Percentiles rank a stretch among this genome's conserved stretches.
phyloP scores from a whole-genome alignment of 805 yeast species.

The Wickerhamiella occidentalis region DNA sequence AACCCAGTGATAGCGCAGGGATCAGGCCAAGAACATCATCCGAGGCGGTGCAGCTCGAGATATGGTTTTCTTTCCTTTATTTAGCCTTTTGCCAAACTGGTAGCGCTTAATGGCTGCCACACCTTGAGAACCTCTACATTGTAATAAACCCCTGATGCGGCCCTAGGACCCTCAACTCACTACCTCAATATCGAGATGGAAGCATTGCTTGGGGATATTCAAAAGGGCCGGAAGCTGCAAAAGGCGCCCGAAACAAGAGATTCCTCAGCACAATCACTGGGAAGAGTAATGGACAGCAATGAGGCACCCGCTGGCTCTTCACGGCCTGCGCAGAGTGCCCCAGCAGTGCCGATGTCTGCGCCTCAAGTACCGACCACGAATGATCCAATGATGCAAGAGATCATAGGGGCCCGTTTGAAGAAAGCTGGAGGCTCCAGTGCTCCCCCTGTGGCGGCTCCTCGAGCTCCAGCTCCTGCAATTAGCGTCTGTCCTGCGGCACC shows the following conservation, averaged over 20 bases:
- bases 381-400: constrained; percentile 13
- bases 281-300: constrained; percentile 25
- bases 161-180: not conserved
- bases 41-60: too few species aligned
- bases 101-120: too few species aligned
- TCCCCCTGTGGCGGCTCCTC: constrained; percentile 11
- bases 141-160: too few species aligned
- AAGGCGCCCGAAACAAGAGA: constrained; percentile 54
- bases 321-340: not conserved
- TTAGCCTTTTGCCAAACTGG: too few species aligned
- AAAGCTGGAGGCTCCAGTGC: constrained; percentile 13
- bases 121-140: not conserved
- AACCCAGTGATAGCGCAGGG: not conserved
- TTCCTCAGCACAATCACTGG: constrained; percentile 48
- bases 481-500: constrained; percentile 18
- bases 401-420: constrained; percentile 21
- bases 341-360: constrained; percentile 15
- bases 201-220: constrained; percentile 65
- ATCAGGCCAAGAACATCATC: not conserved
- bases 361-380: constrained; percentile 8
- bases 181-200: constrained; percentile 16
- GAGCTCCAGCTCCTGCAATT: not conserved
- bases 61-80: too few species aligned
- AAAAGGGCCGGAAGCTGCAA: constrained; percentile 46
- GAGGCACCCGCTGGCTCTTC: not conserved